A percentile compares a stretch with the other conserved stretches of the same genome.
Evolutionary conservation across 768 basidiomycete species (phyloP).

Genomic region (Boletus reticulatus): DNA sequence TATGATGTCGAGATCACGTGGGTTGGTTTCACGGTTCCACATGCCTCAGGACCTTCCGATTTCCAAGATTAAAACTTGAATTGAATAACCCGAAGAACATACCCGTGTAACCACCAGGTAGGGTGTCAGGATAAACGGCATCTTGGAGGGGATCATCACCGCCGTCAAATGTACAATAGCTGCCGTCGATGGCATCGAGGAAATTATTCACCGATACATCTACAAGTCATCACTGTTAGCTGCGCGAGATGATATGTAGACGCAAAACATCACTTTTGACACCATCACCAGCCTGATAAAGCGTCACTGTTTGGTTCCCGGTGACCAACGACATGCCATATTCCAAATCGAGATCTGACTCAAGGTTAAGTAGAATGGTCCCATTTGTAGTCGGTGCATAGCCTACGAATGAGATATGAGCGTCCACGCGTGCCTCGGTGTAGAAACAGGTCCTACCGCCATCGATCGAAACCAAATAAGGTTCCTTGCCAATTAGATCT

Average conservation of each 20-base stretch:
- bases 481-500: slow-evolving; percentile 24
- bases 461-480: slow-evolving; percentile 33
- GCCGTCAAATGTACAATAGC: slow-evolving; percentile 36
- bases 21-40: slow-evolving; percentile 40
- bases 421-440: background rate
- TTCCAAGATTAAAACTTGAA: background rate
- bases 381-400: slow-evolving; percentile 21
- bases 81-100: background rate
- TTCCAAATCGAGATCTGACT: slow-evolving; percentile 33
- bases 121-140: slow-evolving; percentile 24
- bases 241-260: background rate
- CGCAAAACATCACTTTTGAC: slow-evolving; percentile 14
- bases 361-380: slow-evolving; percentile 13
- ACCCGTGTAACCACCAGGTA: slow-evolving; percentile 20
- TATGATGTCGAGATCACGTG: slow-evolving; percentile 47
- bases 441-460: slow-evolving; percentile 26
- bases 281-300: slow-evolving; percentile 34
- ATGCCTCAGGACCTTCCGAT: slow-evolving; percentile 22
- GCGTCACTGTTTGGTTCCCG: slow-evolving; percentile 26
- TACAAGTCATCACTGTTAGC: slow-evolving; percentile 2
- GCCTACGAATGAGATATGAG: slow-evolving; percentile 14
- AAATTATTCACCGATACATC: slow-evolving; percentile 37
- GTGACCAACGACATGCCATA: slow-evolving; percentile 33
- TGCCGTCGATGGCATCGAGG: slow-evolving; percentile 38
- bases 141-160: slow-evolving; percentile 32